Evolutionary conservation across 495 filamentous ascomycete species (phyloP).

Genomic region (Hyphodiscus hymeniophilus): DNA sequence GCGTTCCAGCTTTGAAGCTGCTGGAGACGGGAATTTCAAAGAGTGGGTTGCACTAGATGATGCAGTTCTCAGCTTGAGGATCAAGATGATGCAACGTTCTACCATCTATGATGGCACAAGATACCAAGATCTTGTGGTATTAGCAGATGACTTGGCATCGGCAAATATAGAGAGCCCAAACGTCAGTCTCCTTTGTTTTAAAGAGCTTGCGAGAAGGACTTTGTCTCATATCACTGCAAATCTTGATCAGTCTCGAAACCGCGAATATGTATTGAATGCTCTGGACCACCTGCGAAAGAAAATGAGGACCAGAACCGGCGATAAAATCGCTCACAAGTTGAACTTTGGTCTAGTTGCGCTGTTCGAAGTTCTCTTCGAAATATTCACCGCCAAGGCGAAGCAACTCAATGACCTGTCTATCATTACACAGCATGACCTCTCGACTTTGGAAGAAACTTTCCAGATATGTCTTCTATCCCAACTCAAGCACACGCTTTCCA

Average conservation of each 20-base stretch:
- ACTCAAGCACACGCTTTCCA: constrained; percentile 5
- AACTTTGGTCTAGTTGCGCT: constrained; percentile 10
- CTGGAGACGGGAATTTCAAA: neutral
- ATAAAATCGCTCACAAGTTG: constrained; percentile 9
- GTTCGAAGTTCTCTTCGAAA: constrained; percentile 6
- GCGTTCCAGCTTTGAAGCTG: neutral
- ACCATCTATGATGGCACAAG: constrained; percentile 39
- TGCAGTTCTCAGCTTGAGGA: constrained; percentile 34
- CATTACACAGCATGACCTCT: constrained; percentile 4
- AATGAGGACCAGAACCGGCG: constrained; percentile 14
- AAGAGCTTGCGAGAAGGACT: constrained; percentile 19
- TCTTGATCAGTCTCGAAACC: constrained; percentile 26
- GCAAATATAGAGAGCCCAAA: constrained; percentile 3
- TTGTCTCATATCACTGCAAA: constrained; percentile 26
- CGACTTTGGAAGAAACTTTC: neutral
- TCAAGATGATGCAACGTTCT: constrained; percentile 38
- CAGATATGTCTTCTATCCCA: constrained; percentile 9
- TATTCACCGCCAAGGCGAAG: constrained; percentile 1
- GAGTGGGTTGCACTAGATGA: constrained; percentile 6
- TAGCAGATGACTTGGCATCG: constrained; percentile 21
- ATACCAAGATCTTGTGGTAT: constrained; percentile 26
- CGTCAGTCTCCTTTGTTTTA: constrained; percentile 21
- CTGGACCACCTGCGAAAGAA: constrained; percentile 21
- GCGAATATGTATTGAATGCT: constrained; percentile 26
- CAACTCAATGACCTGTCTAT: constrained; percentile 5